These are phyloP conservation scores for Trichoderma virens DNA, from an alignment of 495 filamentous ascomycete species.

Conservation along the genomic window DNA sequence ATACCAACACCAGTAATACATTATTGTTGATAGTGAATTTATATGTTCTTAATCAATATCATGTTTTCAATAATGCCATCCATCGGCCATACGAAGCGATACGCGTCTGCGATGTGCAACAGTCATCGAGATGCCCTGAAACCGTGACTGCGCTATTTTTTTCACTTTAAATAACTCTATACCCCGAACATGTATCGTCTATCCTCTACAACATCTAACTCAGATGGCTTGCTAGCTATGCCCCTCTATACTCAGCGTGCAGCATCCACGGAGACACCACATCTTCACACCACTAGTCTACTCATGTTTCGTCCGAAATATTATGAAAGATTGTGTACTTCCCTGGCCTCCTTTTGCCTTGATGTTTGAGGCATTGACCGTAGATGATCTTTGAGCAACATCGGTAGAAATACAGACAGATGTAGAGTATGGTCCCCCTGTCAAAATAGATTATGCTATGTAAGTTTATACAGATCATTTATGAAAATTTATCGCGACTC, in stretches of 20 bases:
- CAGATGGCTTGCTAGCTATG: background rate
- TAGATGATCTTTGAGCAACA: background rate
- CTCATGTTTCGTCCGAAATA: background rate
- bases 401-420: background rate
- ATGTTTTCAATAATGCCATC: background rate
- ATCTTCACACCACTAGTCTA: background rate
- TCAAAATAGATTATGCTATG: background rate
- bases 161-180: background rate
- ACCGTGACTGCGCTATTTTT: background rate
- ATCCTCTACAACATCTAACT: background rate
- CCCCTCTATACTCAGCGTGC: background rate
- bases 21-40: no score
- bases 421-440: background rate
- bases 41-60: no score
- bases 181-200: background rate
- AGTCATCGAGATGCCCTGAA: background rate
- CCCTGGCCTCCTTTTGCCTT: background rate
- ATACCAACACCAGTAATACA: no score
- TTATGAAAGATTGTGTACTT: background rate
- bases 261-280: background rate
- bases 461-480: no score
- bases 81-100: background rate
- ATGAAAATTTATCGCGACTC: no score
- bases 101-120: background rate
- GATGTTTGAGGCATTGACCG: background rate